Base-by-base conservation (phyloP, 768 basidiomycete genomes). In the Suillus weaverae region DNA sequence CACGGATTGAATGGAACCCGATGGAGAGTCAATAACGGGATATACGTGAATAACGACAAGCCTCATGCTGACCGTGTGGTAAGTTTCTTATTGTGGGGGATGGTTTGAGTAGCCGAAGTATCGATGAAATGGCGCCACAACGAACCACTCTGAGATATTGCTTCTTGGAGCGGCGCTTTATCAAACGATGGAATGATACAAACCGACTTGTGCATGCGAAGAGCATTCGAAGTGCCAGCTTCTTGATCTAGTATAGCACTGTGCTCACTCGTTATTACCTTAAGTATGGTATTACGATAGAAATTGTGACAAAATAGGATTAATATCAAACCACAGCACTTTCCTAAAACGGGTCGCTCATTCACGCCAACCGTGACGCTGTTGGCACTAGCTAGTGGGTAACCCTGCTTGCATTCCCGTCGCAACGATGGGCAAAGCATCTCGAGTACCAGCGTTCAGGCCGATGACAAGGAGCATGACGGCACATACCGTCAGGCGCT, bases 271-370 rank as follows among this genome's bases (percentile, higher is more conserved):
- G 26, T 26, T 26, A 35, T 35, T 35, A 35, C 33, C 33, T 38
- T 38, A 38, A 38, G 38, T 38, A 38, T 43, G 26, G 26, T 26
- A 35, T 35, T 38, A 48, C 22, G 33, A 46, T 20, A 44, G n/a
- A 43, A n/a, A 4, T n/a, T 65, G 11, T 32, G 8, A 35, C 60
- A 61, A 46, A 33, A 33, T 18, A 32, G 32, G 26, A 26, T 26
- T 66, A 70, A 73, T 68, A 67, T n/a, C 30, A 62, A 60, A 68
- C 60, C 61, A 77, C 75, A 72, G 69, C 18, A 77, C 76, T 69
- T 75, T 76, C 74, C 71, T 71, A 77, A 77, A 67, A 1, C 14
- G 68, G 72, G 26, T 59, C 7, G 41, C 65, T 66, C 69, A 67
- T 35, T 7, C 33, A 51, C 8, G 2, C 16, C 30, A 51, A 48